These are phyloP conservation scores for Platanthera zijinensis DNA, from an alignment of 106 monocot genomes.

Conservation along the genomic window DNA sequence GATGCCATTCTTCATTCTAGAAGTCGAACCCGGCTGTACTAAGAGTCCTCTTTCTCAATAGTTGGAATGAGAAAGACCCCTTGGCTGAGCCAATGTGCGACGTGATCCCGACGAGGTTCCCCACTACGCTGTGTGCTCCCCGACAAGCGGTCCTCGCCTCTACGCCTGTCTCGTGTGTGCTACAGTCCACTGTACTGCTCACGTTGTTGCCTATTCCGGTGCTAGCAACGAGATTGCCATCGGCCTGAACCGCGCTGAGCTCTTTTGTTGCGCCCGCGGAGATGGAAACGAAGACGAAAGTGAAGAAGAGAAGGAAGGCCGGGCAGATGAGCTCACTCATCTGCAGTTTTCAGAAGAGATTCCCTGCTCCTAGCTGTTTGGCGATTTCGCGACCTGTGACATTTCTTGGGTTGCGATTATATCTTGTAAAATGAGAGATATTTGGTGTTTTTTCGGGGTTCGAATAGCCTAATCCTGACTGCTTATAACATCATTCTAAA, in stretches of 20 bases:
- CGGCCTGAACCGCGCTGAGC: constrained; percentile 82
- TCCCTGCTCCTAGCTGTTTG: too few relatives aligned
- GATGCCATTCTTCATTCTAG: too few relatives aligned
- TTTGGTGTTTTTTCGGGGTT: too few relatives aligned
- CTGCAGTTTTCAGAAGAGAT: background rate
- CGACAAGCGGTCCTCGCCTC: constrained; percentile 36
- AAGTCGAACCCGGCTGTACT: too few relatives aligned
- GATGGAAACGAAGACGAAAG: constrained; percentile 15
- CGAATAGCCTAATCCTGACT: too few relatives aligned
- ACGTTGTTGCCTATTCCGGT: constrained; percentile 48
- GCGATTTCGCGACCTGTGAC: too few relatives aligned
- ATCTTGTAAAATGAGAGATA: too few relatives aligned
- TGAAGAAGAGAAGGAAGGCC: background rate
- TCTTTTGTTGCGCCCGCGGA: constrained; percentile 74
- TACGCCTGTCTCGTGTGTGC: constrained; percentile 80
- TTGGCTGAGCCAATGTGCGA: constrained; percentile 52
- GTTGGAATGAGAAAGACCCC: constrained; percentile 10
- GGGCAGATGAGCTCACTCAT: background rate
- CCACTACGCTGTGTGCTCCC: constrained; percentile 49
- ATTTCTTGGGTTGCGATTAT: too few relatives aligned
- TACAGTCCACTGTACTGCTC: constrained; percentile 46
- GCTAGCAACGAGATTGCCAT: constrained; percentile 65
- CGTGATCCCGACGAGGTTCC: constrained; percentile 61
- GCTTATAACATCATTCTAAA: too few relatives aligned
- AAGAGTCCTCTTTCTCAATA: too few relatives aligned